These are phyloP conservation scores for Sporothrix phasma DNA, from an alignment of 2,329 filamentous ascomycete species.

Conservation along the genomic window DNA sequence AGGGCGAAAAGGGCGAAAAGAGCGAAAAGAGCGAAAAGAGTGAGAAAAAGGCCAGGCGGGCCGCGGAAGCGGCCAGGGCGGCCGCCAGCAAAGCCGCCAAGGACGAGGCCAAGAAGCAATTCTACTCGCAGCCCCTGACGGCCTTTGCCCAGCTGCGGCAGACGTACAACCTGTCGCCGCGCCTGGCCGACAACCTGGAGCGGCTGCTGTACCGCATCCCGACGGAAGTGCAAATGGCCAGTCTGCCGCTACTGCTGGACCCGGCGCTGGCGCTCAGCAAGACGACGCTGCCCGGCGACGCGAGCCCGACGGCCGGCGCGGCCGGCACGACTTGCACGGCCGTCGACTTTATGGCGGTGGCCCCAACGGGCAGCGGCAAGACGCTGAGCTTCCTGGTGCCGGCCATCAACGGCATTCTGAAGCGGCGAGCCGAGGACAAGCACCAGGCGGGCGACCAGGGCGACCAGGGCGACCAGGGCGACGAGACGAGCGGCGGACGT, in stretches of 20 bases:
- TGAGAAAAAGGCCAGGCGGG: constrained; percentile 35
- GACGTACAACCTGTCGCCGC: constrained; percentile 62
- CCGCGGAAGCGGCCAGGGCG: constrained; percentile 36
- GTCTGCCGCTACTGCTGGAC: constrained; percentile 65
- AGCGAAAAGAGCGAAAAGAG: too few relatives aligned
- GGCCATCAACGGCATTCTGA: constrained; percentile 64
- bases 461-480: too few relatives aligned
- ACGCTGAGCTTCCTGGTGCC: constrained; percentile 89
- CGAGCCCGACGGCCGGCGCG: constrained; percentile 20
- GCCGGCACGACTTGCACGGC: constrained; percentile 23
- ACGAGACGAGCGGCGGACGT: constrained; percentile 18
- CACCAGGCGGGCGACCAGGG: constrained; percentile 27
- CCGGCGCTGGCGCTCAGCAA: constrained; percentile 40
- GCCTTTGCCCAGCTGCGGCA: constrained; percentile 64
- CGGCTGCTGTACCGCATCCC: constrained; percentile 80
- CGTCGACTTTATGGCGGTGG: constrained; percentile 76
- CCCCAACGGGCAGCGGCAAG: constrained; percentile 93
- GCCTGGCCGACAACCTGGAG: constrained; percentile 67
- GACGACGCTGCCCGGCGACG: constrained; percentile 17
- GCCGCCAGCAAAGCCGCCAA: constrained; percentile 31
- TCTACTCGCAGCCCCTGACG: constrained; percentile 72
- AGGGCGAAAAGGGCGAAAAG: too few relatives aligned
- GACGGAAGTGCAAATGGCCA: constrained; percentile 87
- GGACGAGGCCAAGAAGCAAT: constrained; percentile 44
- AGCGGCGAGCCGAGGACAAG: constrained; percentile 39